Percentiles rank a stretch among this genome's conserved stretches.
These are phyloP conservation scores for Chalaropsis thielavioides DNA, from an alignment of 2,329 filamentous ascomycete genomes.

Conservation along the genomic window DNA sequence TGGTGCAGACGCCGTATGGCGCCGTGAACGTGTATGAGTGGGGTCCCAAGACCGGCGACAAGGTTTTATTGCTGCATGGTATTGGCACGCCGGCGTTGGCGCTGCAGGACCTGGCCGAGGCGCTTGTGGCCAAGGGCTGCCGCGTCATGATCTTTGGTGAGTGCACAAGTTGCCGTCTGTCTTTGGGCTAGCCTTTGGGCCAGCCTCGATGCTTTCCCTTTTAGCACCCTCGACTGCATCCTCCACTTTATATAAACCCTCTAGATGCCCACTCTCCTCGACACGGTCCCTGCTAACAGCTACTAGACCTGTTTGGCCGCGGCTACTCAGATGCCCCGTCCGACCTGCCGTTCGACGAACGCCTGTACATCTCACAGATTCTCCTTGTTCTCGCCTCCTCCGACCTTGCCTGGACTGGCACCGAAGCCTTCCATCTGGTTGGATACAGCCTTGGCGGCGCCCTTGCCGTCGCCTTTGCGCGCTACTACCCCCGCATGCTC, in stretches of 20 bases:
- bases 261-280: neutral
- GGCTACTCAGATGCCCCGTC: constrained; percentile 60
- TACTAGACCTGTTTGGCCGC: constrained; percentile 54
- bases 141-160: constrained; percentile 65
- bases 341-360: constrained; percentile 44
- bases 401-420: constrained; percentile 38
- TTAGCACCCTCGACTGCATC: neutral
- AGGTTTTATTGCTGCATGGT: constrained; percentile 63
- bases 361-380: constrained; percentile 52
- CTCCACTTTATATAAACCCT: neutral
- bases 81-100: constrained; percentile 66
- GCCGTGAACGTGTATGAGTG: constrained; percentile 64
- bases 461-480: constrained; percentile 54
- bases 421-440: constrained; percentile 50
- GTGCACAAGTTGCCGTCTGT: constrained; percentile 23
- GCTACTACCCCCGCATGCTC: constrained; percentile 51
- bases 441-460: constrained; percentile 74
- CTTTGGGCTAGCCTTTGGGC: no score
- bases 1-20: constrained; percentile 57
- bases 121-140: constrained; percentile 50
- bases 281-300: neutral
- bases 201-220: neutral
- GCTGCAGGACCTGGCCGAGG: constrained; percentile 49
- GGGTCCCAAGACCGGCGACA: constrained; percentile 56
- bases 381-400: constrained; percentile 52